phyloP scores from a whole-genome alignment of 192 early-diverging fungal genomes.

The Coemansia sp. region DNA sequence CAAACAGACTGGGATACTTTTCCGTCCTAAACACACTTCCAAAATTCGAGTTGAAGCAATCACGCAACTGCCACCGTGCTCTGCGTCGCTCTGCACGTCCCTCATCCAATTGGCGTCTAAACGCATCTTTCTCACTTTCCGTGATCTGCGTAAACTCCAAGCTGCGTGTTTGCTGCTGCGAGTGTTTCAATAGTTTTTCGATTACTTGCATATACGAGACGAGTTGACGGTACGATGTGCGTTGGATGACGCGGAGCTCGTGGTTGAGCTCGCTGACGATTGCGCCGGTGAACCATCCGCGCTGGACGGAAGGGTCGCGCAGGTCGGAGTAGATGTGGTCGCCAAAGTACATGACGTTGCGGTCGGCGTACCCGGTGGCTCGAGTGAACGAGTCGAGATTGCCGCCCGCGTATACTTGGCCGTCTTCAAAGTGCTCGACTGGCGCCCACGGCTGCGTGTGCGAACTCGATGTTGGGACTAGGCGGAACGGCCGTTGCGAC shows the following conservation, averaged over 20 bases:
- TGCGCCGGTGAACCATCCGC: slow-evolving; percentile 64
- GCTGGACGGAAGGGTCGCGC: slow-evolving; percentile 60
- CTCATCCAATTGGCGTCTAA: slow-evolving; percentile 45
- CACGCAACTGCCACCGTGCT: slow-evolving; percentile 52
- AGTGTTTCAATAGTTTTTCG: slow-evolving; percentile 58
- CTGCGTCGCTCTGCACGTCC: slow-evolving; percentile 54
- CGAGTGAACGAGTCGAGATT: slow-evolving; percentile 57
- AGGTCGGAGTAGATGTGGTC: slow-evolving; percentile 67
- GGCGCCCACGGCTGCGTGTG: slow-evolving; percentile 53
- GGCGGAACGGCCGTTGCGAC: slow-evolving; percentile 61
- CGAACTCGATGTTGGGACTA: slow-evolving; percentile 26
- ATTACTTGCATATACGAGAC: slow-evolving; percentile 58
- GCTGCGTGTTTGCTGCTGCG: slow-evolving; percentile 54
- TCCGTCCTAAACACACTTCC: slow-evolving; percentile 64
- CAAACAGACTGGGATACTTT: slow-evolving; percentile 61
- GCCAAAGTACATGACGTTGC: slow-evolving; percentile 63
- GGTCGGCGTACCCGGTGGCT: slow-evolving; percentile 60
- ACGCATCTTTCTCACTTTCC: slow-evolving; percentile 27
- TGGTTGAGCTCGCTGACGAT: slow-evolving; percentile 60
- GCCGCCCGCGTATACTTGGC: slow-evolving; percentile 64
- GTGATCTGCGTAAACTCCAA: slow-evolving; percentile 19
- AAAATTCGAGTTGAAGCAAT: slow-evolving; percentile 59
- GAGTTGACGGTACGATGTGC: slow-evolving; percentile 52
- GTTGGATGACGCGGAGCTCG: slow-evolving; percentile 58
- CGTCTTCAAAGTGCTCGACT: slow-evolving; percentile 56